Evolutionary conservation across 2,329 filamentous ascomycete species (phyloP).

Genomic region (Pleurostoma richardsiae): DNA sequence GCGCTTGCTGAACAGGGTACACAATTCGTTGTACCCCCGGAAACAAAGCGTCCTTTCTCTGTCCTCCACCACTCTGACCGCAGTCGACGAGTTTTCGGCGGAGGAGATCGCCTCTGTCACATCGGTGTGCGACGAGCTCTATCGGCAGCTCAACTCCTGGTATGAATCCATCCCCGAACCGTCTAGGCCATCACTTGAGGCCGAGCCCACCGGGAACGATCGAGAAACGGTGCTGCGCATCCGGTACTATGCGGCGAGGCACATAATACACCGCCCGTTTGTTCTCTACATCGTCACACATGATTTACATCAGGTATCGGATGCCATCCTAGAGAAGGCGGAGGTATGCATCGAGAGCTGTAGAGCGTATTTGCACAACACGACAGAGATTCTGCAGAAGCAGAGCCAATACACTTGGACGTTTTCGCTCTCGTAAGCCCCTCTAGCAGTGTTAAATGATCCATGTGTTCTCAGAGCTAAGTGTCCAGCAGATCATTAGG

Average conservation of each 20-base stretch:
- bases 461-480: neutral
- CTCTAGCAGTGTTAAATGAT: neutral
- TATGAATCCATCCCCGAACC: slow-evolving; percentile 23
- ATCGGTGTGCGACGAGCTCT: slow-evolving; percentile 20
- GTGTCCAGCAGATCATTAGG: slow-evolving; percentile 20
- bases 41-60: slow-evolving; percentile 16
- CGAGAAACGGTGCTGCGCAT: slow-evolving; percentile 20
- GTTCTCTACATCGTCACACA: slow-evolving; percentile 20
- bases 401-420: slow-evolving; percentile 28
- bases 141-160: slow-evolving; percentile 23
- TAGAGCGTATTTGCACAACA: slow-evolving; percentile 19
- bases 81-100: slow-evolving; percentile 18
- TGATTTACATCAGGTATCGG: slow-evolving; percentile 7
- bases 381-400: slow-evolving; percentile 16
- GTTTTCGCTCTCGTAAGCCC: slow-evolving; percentile 22
- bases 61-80: slow-evolving; percentile 16
- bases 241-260: slow-evolving; percentile 23
- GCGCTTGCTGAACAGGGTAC: slow-evolving; percentile 24
- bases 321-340: slow-evolving; percentile 19
- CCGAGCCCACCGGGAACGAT: slow-evolving; percentile 13
- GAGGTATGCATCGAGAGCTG: slow-evolving; percentile 24
- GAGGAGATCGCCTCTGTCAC: slow-evolving; percentile 20
- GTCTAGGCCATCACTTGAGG: slow-evolving; percentile 16
- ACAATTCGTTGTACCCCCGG: slow-evolving; percentile 22
- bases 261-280: slow-evolving; percentile 26